Conservation (phyloP, 345 rosid genomes). For the Brassica carinata region DNA sequence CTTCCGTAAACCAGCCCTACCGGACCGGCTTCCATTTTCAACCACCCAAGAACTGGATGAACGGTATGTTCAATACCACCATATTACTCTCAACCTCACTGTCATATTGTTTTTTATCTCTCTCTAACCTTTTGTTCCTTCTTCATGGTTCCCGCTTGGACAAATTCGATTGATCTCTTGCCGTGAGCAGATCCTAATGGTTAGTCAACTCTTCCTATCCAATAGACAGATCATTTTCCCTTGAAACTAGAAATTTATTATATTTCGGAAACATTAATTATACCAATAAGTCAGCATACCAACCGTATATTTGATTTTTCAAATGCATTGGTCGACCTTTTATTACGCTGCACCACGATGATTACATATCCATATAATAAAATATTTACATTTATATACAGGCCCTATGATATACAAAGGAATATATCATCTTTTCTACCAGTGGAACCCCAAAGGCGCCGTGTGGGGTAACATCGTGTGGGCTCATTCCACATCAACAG, state of each 20-base stretch:
- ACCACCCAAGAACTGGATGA: slow-evolving; percentile 77
- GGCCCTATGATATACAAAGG: slow-evolving; percentile 77
- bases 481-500: slow-evolving; percentile 83
- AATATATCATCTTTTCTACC: slow-evolving; percentile 75
- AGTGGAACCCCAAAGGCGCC: slow-evolving; percentile 67
- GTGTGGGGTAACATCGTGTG: slow-evolving; percentile 80
- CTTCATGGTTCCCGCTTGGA: slow-evolving; percentile 24
- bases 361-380: background rate
- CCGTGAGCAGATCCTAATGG: slow-evolving; percentile 71
- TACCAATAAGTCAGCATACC: slow-evolving; percentile 27
- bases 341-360: slow-evolving; percentile 30
- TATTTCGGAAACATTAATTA: background rate
- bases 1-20: slow-evolving; percentile 50
- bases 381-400: slow-evolving; percentile 24
- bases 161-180: slow-evolving; percentile 24
- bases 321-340: slow-evolving; percentile 14
- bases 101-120: background rate
- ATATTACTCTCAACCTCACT: background rate
- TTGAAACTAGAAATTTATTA: slow-evolving; percentile 5
- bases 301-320: background rate
- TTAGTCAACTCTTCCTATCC: slow-evolving; percentile 45
- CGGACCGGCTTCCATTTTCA: slow-evolving; percentile 74
- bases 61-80: slow-evolving; percentile 45
- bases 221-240: slow-evolving; percentile 32
- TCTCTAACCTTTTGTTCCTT: slow-evolving; percentile 10